Conservation (phyloP, 345 rosid genomes). For the Salix exigua region DNA sequence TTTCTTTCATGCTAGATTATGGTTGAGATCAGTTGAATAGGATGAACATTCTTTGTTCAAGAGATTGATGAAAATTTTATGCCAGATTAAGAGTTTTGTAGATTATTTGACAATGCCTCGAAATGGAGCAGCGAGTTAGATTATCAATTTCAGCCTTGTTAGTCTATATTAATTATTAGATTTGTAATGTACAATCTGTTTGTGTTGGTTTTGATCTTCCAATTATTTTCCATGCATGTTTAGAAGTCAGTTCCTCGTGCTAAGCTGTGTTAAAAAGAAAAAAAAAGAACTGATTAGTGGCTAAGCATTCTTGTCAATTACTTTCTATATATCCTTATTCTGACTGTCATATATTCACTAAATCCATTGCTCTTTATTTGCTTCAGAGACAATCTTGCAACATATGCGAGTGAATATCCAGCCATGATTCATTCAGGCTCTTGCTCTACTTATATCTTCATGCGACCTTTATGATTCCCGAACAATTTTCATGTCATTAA, state of each 20-base stretch:
- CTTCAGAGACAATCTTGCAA: slow-evolving; percentile 77
- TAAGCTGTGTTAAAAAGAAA: too few relatives aligned
- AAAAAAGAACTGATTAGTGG: background rate
- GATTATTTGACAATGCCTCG: background rate
- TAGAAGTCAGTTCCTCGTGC: background rate
- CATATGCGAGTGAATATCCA: slow-evolving; percentile 72
- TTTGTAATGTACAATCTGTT: background rate
- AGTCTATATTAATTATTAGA: background rate
- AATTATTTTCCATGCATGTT: background rate
- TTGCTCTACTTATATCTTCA: slow-evolving; percentile 92
- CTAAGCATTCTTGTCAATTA: background rate
- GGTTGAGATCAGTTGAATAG: background rate
- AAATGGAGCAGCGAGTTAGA: background rate
- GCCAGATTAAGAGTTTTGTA: background rate
- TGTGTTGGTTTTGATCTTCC: background rate
- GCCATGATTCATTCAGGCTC: slow-evolving; percentile 83
- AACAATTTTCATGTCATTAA: slow-evolving; percentile 95
- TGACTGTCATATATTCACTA: slow-evolving; percentile 1
- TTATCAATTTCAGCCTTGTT: background rate
- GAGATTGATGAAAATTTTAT: background rate
- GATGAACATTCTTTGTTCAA: background rate
- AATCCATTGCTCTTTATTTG: slow-evolving; percentile 5
- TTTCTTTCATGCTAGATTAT: background rate
- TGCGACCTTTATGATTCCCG: slow-evolving; percentile 99
- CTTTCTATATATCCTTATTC: background rate